Conservation (phyloP, 371 early-diverging fungal genomes). For the Mucor circinelloides region DNA sequence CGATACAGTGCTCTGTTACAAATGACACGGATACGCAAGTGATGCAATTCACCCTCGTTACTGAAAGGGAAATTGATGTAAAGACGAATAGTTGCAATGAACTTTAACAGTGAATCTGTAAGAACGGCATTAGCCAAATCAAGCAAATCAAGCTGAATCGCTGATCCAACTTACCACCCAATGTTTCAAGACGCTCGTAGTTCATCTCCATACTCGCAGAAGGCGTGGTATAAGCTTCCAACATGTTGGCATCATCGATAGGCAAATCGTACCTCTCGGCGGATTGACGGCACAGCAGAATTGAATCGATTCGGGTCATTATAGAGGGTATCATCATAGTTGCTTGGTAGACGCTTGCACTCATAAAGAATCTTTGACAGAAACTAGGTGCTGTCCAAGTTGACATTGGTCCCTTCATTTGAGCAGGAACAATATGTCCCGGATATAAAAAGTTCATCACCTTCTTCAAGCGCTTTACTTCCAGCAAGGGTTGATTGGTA, state of each 20-base stretch:
- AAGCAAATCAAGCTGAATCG: neutral
- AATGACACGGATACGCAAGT: constrained; percentile 70
- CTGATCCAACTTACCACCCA: constrained; percentile 62
- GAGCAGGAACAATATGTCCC: constrained; percentile 17
- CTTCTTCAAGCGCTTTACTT: constrained; percentile 44
- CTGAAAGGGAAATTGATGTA: constrained; percentile 77
- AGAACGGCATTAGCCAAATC: neutral
- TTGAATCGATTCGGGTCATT: constrained; percentile 68
- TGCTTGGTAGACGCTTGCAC: constrained; percentile 56
- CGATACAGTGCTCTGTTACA: constrained; percentile 74
- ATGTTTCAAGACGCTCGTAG: constrained; percentile 94
- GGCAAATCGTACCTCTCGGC: constrained; percentile 41
- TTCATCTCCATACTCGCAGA: constrained; percentile 69
- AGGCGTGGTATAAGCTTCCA: constrained; percentile 78
- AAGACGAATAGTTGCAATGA: constrained; percentile 74
- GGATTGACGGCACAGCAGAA: constrained; percentile 63
- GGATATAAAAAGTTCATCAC: constrained; percentile 61
- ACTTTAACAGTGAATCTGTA: constrained; percentile 90
- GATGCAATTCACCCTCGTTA: constrained; percentile 83
- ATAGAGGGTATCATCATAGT: constrained; percentile 68
- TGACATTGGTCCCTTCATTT: constrained; percentile 27
- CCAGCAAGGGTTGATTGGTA: constrained; percentile 52
- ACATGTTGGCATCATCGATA: constrained; percentile 51
- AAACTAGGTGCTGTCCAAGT: constrained; percentile 63
- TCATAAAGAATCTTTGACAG: constrained; percentile 51